phyloP scores from a whole-genome alignment of 805 yeast genomes.

The Brettanomyces sp. region DNA sequence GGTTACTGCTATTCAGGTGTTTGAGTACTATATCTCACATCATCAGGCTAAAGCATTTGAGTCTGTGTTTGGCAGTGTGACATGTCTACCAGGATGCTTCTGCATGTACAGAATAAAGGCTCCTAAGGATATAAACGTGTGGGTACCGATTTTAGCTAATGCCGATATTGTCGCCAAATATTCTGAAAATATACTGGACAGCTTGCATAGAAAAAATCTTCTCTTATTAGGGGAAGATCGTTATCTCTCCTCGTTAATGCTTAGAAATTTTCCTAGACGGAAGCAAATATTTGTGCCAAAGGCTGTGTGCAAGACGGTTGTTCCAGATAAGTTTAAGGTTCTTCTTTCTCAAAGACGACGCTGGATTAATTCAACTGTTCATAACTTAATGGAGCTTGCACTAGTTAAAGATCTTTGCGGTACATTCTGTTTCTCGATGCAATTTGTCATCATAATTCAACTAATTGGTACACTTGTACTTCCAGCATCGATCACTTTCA shows the following conservation, averaged over 20 bases:
- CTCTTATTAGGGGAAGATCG: constrained; percentile 87
- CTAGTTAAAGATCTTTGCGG: constrained; percentile 85
- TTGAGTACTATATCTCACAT: constrained; percentile 87
- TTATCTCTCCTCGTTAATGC: constrained; percentile 74
- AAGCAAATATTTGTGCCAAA: constrained; percentile 80
- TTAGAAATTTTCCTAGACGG: constrained; percentile 81
- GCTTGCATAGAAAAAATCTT: constrained; percentile 79
- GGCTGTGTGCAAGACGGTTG: constrained; percentile 87
- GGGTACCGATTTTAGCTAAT: constrained; percentile 91
- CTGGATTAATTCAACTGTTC: constrained; percentile 94
- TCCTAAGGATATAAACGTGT: constrained; percentile 71
- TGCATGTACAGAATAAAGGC: constrained; percentile 85
- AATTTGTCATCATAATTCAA: constrained; percentile 77
- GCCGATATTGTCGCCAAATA: constrained; percentile 91
- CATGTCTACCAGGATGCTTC: constrained; percentile 94
- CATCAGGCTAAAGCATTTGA: constrained; percentile 93
- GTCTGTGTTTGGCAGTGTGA: constrained; percentile 89
- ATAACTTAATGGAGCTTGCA: constrained; percentile 80
- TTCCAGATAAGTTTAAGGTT: constrained; percentile 74
- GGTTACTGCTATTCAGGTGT: constrained; percentile 91
- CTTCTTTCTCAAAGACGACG: constrained; percentile 88
- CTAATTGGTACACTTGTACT: constrained; percentile 79
- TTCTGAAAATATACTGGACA: constrained; percentile 74
- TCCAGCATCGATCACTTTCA: constrained; percentile 81
- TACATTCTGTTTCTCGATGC: constrained; percentile 92